Conservation (phyloP, 2,329 filamentous ascomycete species). For the Epichloe elymi region DNA sequence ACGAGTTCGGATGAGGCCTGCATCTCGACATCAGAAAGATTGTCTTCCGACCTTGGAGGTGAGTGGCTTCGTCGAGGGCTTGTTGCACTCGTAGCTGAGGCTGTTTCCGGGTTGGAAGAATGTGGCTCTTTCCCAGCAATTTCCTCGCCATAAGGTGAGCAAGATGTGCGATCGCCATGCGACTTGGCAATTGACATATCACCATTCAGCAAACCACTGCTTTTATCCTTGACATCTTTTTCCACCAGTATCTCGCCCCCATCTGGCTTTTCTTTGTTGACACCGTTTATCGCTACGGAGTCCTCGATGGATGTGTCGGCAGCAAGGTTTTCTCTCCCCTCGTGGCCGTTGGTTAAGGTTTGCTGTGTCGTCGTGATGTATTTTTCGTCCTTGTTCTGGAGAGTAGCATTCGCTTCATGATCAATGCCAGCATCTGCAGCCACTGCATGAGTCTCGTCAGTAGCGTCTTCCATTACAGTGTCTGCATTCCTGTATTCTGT, state of each 20-base stretch:
- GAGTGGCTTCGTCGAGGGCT: conserved; percentile 35
- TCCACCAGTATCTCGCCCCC: no score
- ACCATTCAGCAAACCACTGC: not conserved
- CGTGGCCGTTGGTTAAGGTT: not conserved
- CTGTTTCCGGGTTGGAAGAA: conserved; percentile 25
- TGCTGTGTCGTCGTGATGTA: conserved; percentile 7
- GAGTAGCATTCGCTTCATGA: conserved; percentile 6
- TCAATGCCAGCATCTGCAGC: not conserved
- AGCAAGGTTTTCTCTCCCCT: not conserved
- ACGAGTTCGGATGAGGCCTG: conserved; percentile 24
- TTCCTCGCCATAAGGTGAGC: not conserved
- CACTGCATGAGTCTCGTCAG: not conserved
- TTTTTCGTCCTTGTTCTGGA: conserved; percentile 14
- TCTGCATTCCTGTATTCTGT: conserved; percentile 13
- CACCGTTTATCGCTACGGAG: not conserved
- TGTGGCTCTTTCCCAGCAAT: conserved; percentile 15
- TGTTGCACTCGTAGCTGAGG: conserved; percentile 27
- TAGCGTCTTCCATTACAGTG: conserved; percentile 5
- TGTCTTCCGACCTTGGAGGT: conserved; percentile 36
- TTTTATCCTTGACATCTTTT: not conserved
- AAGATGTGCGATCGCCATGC: not conserved
- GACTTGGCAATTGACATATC: conserved; percentile 1
- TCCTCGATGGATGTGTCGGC: not conserved
- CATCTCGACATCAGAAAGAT: conserved; percentile 35
- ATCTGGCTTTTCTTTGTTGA: not conserved